These are phyloP conservation scores for Mortierella alpina DNA, from an alignment of 192 early-diverging fungal species.

Conservation along the genomic window DNA sequence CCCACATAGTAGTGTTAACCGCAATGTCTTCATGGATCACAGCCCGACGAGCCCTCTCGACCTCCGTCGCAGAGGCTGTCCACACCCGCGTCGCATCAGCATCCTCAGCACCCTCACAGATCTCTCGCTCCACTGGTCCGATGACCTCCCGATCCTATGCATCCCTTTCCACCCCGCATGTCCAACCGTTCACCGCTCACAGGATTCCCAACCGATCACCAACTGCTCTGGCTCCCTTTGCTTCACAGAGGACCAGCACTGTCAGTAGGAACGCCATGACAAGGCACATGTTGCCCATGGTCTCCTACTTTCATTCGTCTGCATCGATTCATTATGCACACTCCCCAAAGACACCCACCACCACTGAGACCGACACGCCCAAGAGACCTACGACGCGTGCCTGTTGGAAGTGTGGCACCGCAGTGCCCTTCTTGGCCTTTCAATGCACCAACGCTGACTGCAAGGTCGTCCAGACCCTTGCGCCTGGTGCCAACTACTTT, in stretches of 20 bases:
- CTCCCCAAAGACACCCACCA: background rate
- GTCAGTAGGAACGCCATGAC: no score
- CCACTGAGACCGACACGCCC: background rate
- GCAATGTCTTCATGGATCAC: no score
- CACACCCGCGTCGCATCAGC: background rate
- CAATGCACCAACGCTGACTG: constrained; percentile 34
- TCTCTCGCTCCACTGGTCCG: background rate
- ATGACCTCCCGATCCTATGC: background rate
- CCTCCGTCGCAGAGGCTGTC: background rate
- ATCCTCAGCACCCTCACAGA: background rate
- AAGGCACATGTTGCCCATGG: background rate
- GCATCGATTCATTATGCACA: background rate
- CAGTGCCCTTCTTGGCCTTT: constrained; percentile 31
- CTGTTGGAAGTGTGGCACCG: constrained; percentile 41
- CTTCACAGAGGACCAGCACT: no score
- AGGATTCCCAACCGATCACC: no score
- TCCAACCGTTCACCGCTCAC: no score
- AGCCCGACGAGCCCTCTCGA: background rate
- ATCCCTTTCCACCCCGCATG: no score
- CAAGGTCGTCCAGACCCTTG: constrained; percentile 37
- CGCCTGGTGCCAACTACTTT: constrained; percentile 44
- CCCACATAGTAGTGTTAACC: no score
- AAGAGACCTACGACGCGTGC: constrained; percentile 41
- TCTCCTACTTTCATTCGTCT: constrained; percentile 14
- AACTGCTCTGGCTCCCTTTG: no score